Evolutionary conservation across 768 basidiomycete genomes (phyloP).

Genomic region (Sarcomyxa edulis): DNA sequence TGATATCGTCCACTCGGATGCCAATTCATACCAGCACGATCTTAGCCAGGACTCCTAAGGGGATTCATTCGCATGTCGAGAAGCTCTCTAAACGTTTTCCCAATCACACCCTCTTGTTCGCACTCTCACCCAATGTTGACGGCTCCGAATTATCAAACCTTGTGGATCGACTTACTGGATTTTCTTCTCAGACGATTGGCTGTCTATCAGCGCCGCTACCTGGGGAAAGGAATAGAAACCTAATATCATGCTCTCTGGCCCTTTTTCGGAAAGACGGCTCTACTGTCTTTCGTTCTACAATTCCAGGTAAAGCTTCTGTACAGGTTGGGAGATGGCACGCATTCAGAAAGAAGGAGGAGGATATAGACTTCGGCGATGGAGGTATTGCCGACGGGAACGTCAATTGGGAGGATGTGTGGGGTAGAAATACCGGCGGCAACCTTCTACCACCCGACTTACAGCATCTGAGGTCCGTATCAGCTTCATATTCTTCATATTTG

Average conservation of each 20-base stretch:
- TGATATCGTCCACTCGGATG: too few relatives aligned
- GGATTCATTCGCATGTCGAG: slow-evolving; percentile 28
- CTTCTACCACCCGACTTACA: slow-evolving; percentile 34
- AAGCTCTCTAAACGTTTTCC: slow-evolving; percentile 22
- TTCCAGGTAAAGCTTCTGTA: slow-evolving; percentile 49
- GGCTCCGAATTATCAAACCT: slow-evolving; percentile 32
- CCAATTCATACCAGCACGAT: slow-evolving; percentile 34
- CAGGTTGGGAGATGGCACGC: slow-evolving; percentile 76
- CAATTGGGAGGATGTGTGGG: slow-evolving; percentile 54
- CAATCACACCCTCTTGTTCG: slow-evolving; percentile 40
- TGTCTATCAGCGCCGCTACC: slow-evolving; percentile 55
- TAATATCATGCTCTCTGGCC: slow-evolving; percentile 53
- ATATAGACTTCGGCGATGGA: slow-evolving; percentile 11
- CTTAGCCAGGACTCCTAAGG: slow-evolving; percentile 29
- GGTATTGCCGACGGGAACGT: slow-evolving; percentile 15
- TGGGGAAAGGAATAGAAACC: slow-evolving; percentile 14
- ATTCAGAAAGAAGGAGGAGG: slow-evolving; percentile 34
- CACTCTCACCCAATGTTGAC: slow-evolving; percentile 39
- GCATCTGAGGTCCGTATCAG: slow-evolving; percentile 27
- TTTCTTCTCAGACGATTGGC: slow-evolving; percentile 43
- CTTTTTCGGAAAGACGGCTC: slow-evolving; percentile 39
- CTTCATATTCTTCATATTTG: not conserved
- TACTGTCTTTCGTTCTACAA: slow-evolving; percentile 54
- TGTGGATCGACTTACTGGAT: slow-evolving; percentile 31
- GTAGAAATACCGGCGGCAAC: slow-evolving; percentile 16